Evolutionary conservation across 2,329 filamentous ascomycete species (phyloP).

Genomic region (Paradendryphiella salina): DNA sequence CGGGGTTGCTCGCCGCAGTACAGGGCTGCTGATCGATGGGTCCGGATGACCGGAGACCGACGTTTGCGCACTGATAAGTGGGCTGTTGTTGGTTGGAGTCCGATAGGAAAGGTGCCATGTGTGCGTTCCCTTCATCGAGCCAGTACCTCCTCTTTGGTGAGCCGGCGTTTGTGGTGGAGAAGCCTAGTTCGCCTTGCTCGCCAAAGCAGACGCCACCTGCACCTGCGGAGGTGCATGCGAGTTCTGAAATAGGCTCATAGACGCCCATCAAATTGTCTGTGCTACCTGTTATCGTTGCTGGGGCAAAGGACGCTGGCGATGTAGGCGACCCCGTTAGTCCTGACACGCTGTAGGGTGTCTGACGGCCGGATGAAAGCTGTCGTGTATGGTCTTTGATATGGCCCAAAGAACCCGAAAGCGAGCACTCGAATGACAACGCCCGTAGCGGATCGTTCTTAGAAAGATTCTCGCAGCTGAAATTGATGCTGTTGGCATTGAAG

Average conservation of each 20-base stretch:
- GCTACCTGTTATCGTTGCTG: slow-evolving; percentile 12
- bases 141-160: slow-evolving; percentile 16
- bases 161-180: slow-evolving; percentile 8
- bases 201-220: slow-evolving; percentile 24
- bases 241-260: slow-evolving; percentile 27
- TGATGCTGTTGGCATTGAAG: slow-evolving; percentile 38
- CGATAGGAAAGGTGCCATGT: slow-evolving; percentile 4
- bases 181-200: slow-evolving; percentile 30
- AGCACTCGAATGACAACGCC: slow-evolving; percentile 30
- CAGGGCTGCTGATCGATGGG: slow-evolving; percentile 6
- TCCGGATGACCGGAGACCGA: slow-evolving; percentile 14
- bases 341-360: slow-evolving; percentile 21
- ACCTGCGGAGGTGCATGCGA: slow-evolving; percentile 19
- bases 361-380: slow-evolving; percentile 17
- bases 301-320: slow-evolving; percentile 18
- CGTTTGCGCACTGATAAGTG: slow-evolving; percentile 6
- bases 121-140: slow-evolving; percentile 7
- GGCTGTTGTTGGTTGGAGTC: not conserved
- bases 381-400: slow-evolving; percentile 19
- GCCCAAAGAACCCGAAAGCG: slow-evolving; percentile 30
- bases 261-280: slow-evolving; percentile 13
- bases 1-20: not conserved
- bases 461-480: slow-evolving; percentile 22
- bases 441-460: slow-evolving; percentile 17
- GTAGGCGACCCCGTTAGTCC: slow-evolving; percentile 24